Conservation (phyloP, 352 stramenopile genomes). For the Halophytophthora polymorphica region DNA sequence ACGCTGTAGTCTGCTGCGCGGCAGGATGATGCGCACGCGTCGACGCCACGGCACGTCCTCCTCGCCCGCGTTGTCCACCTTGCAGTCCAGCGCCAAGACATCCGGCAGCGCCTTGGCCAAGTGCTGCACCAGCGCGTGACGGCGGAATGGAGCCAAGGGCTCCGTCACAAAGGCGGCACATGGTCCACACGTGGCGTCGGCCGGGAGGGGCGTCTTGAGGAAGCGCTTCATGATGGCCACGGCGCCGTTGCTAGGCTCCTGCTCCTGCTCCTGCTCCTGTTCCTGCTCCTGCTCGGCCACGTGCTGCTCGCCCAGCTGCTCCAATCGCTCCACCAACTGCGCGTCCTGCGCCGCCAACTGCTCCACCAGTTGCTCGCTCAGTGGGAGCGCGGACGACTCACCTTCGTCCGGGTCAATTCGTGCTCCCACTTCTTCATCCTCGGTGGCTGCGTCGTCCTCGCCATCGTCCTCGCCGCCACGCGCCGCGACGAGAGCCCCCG, state of each 20-base stretch:
- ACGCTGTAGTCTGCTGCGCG: conserved; percentile 21
- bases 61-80: conserved; percentile 55
- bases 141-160: conserved; percentile 59
- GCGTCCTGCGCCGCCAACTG: no score
- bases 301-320: conserved; percentile 7
- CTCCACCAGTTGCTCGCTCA: no score
- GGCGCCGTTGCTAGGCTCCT: conserved; percentile 16
- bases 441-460: conserved; percentile 3
- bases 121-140: conserved; percentile 51
- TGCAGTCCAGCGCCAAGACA: conserved; percentile 55
- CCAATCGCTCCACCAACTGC: no score
- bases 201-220: conserved; percentile 24
- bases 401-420: conserved; percentile 18
- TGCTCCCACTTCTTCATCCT: conserved; percentile 21
- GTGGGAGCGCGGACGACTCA: no score
- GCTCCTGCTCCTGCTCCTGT: conserved; percentile 12
- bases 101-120: conserved; percentile 40
- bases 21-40: conserved; percentile 47
- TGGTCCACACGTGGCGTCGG: conserved; percentile 16
- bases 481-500: background rate
- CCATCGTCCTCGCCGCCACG: conserved; percentile 7
- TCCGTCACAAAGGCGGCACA: conserved; percentile 52
- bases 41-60: conserved; percentile 54
- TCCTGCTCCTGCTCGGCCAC: conserved; percentile 10
- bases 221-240: conserved; percentile 39